Percentiles rank a stretch among this genome's conserved stretches.
phyloP scores from a whole-genome alignment of 345 rosid species.

The Dipteronia dyeriana region DNA sequence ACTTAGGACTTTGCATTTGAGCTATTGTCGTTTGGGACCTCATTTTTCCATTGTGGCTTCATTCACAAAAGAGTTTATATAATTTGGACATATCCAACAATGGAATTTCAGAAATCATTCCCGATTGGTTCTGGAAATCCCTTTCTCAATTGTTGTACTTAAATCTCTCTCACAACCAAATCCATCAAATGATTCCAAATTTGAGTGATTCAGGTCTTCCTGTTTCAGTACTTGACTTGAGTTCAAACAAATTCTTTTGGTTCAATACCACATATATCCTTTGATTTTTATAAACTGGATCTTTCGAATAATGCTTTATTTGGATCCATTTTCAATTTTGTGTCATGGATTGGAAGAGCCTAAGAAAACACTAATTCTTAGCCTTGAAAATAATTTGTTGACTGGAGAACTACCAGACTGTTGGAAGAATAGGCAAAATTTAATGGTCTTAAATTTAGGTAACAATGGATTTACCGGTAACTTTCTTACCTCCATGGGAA shows the following conservation, averaged over 20 bases:
- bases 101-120: constrained; percentile 29
- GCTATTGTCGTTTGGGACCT: constrained; percentile 23
- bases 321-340: constrained; percentile 9
- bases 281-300: neutral
- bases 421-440: constrained; percentile 8
- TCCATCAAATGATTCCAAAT: constrained; percentile 29
- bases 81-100: constrained; percentile 28
- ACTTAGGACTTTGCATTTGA: too few relatives aligned
- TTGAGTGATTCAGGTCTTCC: neutral
- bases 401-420: constrained; percentile 32
- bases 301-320: constrained; percentile 23
- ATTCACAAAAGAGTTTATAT: neutral
- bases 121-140: constrained; percentile 34
- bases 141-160: neutral
- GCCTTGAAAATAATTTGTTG: constrained; percentile 32
- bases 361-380: constrained; percentile 27
- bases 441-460: constrained; percentile 1
- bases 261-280: constrained; percentile 20
- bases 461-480: constrained; percentile 13
- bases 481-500: neutral
- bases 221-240: constrained; percentile 23
- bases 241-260: constrained; percentile 24
- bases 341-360: constrained; percentile 23
- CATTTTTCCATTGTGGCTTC: constrained; percentile 38
- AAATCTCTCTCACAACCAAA: constrained; percentile 33